Evolutionary conservation across 768 basidiomycete genomes (phyloP), one percentile per base, ranked within the genome.

Genomic region (Sarcodon aspratus): DNA sequence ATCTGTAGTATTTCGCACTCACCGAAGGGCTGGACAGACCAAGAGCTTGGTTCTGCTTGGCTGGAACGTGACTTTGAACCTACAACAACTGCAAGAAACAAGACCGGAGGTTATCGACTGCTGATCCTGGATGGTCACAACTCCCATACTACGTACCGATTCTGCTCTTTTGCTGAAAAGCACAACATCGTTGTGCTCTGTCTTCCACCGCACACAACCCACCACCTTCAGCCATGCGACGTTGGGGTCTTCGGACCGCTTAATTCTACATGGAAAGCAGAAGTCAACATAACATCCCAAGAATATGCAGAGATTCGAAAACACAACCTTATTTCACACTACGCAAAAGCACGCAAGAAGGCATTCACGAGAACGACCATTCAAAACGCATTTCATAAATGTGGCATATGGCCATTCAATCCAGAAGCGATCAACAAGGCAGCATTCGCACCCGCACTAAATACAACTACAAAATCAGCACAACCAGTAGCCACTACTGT

Each of bases 91-190:
- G 59, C 54, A 4, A 55, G 48, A 6, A 63, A 64, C 31, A 54
- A 31, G 1, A 52, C 56, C 1, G 57, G 56, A n/a, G 61, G 63
- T n/a, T 57, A 54, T 7, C 66, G 71, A 33, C 48, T 74, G 0
- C 66, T 75, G 17, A 64, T 72, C 21, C 62, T 61, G 15, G 66
- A 74, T 61, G 69, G 72, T 1, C 73, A 75, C 57, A 62, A 61
- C 34, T 74, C 71, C 0, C 73, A 75, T 54, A 50, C 51, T 33
- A 61, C 57, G 0, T 31, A 50, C 0, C 17, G 52, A 1, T 57
- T 70, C 35, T 48, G 54, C n/a, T 38, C 59, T 12, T 47, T 62
- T 18, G 69, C 66, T 2, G 31, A 50, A 4, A 33, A 57, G 37
- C 46, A 67, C 47, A 53, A 58, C n/a, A 61, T 70, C 34, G 47